Conservation (phyloP, 2,329 filamentous ascomycete species). For the Arthroderma uncinatum region DNA sequence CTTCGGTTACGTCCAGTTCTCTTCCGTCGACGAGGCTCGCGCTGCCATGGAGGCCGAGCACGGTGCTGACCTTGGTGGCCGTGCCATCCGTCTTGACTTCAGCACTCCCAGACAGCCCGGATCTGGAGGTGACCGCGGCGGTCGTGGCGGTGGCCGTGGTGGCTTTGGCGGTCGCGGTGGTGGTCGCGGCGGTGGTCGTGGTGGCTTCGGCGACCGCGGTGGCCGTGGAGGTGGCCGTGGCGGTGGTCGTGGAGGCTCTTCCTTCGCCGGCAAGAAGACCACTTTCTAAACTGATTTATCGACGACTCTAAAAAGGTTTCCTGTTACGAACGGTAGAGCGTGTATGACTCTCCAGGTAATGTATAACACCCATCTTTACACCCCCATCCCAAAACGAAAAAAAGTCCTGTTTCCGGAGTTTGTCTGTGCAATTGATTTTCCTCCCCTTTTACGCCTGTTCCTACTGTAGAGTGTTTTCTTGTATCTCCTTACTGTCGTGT, state of each 20-base stretch:
- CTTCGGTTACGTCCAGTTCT: slow-evolving; percentile 82
- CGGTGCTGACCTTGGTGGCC: slow-evolving; percentile 60
- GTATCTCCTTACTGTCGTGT: not conserved
- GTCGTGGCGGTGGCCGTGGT: slow-evolving; percentile 38
- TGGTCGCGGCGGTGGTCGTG: slow-evolving; percentile 43
- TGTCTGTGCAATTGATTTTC: not conserved
- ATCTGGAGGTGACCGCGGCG: slow-evolving; percentile 35
- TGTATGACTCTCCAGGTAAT: slow-evolving; percentile 10
- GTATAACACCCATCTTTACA: slow-evolving; percentile 7
- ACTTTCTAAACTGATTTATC: slow-evolving; percentile 44
- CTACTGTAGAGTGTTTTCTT: not conserved
- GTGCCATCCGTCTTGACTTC: slow-evolving; percentile 72
- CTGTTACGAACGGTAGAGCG: not conserved
- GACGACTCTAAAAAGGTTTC: not conserved
- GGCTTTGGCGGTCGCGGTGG: slow-evolving; percentile 43
- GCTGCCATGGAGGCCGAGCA: slow-evolving; percentile 59
- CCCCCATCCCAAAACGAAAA: not conserved
- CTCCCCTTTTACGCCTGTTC: not conserved
- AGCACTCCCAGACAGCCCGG: slow-evolving; percentile 55
- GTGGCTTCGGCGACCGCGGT: slow-evolving; percentile 31
- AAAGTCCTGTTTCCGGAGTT: slow-evolving; percentile 2
- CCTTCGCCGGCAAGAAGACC: slow-evolving; percentile 68
- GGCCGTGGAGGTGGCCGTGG: slow-evolving; percentile 42
- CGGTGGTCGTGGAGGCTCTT: slow-evolving; percentile 35
- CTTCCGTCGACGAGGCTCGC: slow-evolving; percentile 71